Base-by-base conservation (phyloP, 2,329 filamentous ascomycete genomes). In the Fusarium floridanum region DNA sequence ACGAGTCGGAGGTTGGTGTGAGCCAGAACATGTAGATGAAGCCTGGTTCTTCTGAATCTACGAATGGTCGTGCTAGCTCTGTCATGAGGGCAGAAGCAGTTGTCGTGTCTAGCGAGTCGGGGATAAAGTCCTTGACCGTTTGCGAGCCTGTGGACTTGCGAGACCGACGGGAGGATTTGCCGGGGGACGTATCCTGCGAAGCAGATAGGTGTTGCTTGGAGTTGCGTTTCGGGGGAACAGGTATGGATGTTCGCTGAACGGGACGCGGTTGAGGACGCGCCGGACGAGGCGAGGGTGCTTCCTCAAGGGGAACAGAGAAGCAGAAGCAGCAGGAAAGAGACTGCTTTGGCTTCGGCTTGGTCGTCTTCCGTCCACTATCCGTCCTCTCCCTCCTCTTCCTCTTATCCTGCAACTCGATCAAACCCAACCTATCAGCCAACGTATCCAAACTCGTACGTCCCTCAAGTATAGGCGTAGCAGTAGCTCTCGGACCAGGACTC, bases 1-100 rank as follows among this genome's bases (percentile, higher is more conserved):
- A 59, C 12, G 70, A 82, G 9, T 90, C 84, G 3, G 87, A 88
- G 7, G 77, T 76, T 36, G 95, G 91, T 0, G 95, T 98, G 24
- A 98, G 88, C 95, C 96, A 98, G 87, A 98, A 99, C 83, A 99
- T 97, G 88, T 99, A 99, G 76, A 99, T 98, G 84, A 97, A 99
- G 41, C 97, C 97, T 14, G 93, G 87, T 76, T 97, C 94, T 24
- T 90, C 86, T 0, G 94, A 95, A 55, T 95, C 89, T 1, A 81
- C 79, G 39, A 80, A 81, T 87, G 95, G 86, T 89, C 97, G 81
- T 83, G 87, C 90, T 11, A 98, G 87, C 82, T 98, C 95, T 3
- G 92, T 86, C 69, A 96, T 88, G 5, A 98, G 87, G 6, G 87
- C 84, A 0, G 94, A 92, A 0, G 93, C 88, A 1, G 91, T 93